Evolutionary conservation across 2,329 filamentous ascomycete species (phyloP), one percentile per base, ranked within the genome.

Genomic region (Fusarium anthophilum): DNA sequence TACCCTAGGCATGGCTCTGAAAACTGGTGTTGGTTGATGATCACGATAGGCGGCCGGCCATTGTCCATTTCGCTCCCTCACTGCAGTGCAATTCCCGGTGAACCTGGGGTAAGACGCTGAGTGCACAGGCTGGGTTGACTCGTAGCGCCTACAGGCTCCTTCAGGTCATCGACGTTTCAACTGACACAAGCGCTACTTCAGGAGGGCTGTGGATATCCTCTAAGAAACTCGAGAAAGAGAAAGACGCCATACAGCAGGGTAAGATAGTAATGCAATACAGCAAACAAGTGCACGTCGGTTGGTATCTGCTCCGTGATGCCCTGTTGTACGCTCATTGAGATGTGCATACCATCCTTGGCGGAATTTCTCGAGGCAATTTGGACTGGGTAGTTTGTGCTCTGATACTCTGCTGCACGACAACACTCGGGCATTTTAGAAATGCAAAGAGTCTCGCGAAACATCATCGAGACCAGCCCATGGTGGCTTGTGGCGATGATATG

Each of bases 11-110:
- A 48, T 74, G 68, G 72, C 65, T 58, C 48, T 66, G 60, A 43
- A 48, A 63, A 44, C 59, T 68, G 47, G 57, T 67, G 39, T 61
- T 60, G 56, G 66, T 50, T 53, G 60, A 60, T 44, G 69, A 73
- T 75, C 59, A 60, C 65, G 69, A 77, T 74, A 78, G 58, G 68
- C 37, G 59, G 57, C 58, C 70, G 57, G 57, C 51, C 73, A 70
- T 56, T 45, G 44, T 71, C 57, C 53, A 58, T 54, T 51, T 69
- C 59, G 26, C 51, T 64, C 64, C 58, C 60, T 35, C 41, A 55
- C 58, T 39, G 39, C 37, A 61, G 26, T 24, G 53, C 53, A 66
- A 70, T 62, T 63, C 70, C 68, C 58, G 66, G 64, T 41, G 66
- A 67, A 45, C 61, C 70, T 69, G 67, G 69, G 72, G 43, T 53